Percentiles rank a stretch among this genome's conserved stretches.
Evolutionary conservation across 768 basidiomycete species (phyloP).

Genomic region (Crassisporium funariophilum): DNA sequence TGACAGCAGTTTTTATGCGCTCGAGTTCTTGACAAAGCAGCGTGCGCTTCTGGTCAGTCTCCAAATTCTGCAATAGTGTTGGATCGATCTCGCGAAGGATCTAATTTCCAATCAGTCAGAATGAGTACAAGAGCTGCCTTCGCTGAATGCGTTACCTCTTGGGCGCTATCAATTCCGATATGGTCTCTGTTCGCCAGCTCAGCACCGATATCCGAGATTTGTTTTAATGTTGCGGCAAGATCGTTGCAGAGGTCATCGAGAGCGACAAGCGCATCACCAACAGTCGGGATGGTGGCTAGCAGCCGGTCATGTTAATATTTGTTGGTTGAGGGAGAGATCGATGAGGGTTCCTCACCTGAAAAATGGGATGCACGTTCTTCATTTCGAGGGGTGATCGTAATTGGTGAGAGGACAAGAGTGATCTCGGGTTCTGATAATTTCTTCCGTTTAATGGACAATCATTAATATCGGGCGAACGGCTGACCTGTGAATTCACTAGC

Average conservation of each 20-base stretch:
- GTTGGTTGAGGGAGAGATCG: not conserved
- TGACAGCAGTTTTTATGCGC: slow-evolving; percentile 39
- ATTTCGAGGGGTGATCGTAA: slow-evolving; percentile 55
- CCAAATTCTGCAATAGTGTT: slow-evolving; percentile 63
- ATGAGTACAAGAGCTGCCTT: slow-evolving; percentile 2
- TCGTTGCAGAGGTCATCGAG: slow-evolving; percentile 63
- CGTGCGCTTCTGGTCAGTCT: slow-evolving; percentile 67
- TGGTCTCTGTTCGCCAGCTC: slow-evolving; percentile 76
- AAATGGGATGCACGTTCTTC: slow-evolving; percentile 62
- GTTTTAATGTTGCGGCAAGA: slow-evolving; percentile 60
- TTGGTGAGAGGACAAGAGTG: slow-evolving; percentile 68
- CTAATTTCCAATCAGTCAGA: slow-evolving; percentile 26
- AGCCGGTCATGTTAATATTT: slow-evolving; percentile 3
- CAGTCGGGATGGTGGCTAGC: slow-evolving; percentile 72
- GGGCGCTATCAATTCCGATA: slow-evolving; percentile 68
- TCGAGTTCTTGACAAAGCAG: slow-evolving; percentile 67
- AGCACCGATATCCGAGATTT: slow-evolving; percentile 66
- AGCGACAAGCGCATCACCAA: slow-evolving; percentile 73
- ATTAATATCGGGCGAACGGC: slow-evolving; percentile 8
- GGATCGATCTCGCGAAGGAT: slow-evolving; percentile 54
- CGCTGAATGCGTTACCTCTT: slow-evolving; percentile 51
- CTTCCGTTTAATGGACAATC: not conserved
- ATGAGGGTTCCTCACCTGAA: slow-evolving; percentile 40
- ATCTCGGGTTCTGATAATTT: slow-evolving; percentile 64
- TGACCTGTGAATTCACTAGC: slow-evolving; percentile 73